Conservation (phyloP, 2,329 filamentous ascomycete species). For the Pyrenophora tritici-repentis region DNA sequence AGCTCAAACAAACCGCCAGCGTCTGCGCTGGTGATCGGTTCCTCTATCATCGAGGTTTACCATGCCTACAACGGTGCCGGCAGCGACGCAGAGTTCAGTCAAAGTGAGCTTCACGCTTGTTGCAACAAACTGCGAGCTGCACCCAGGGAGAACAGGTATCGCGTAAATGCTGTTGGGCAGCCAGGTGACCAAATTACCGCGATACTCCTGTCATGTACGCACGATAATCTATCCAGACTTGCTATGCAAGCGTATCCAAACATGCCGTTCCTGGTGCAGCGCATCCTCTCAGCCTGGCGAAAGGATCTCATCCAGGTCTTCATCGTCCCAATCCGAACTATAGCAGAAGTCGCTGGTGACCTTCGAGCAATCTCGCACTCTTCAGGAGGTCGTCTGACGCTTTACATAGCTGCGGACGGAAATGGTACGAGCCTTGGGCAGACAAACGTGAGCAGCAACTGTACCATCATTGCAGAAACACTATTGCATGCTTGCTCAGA, state of each 20-base stretch:
- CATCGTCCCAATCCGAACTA: constrained; percentile 42
- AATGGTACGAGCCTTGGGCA: constrained; percentile 26
- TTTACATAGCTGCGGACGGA: constrained; percentile 42
- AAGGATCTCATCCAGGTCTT: constrained; percentile 40
- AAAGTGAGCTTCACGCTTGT: constrained; percentile 56
- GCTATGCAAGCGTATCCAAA: constrained; percentile 54
- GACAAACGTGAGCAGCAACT: constrained; percentile 44
- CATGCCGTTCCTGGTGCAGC: constrained; percentile 39
- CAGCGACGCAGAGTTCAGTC: constrained; percentile 54
- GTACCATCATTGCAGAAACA: constrained; percentile 41
- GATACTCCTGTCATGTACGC: constrained; percentile 48
- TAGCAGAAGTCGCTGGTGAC: constrained; percentile 40
- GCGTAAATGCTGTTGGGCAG: constrained; percentile 48
- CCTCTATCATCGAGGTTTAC: constrained; percentile 38
- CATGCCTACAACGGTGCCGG: constrained; percentile 53
- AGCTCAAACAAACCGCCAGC: constrained; percentile 13
- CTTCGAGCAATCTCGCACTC: constrained; percentile 46
- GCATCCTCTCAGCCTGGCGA: constrained; percentile 41
- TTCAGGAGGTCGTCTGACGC: constrained; percentile 32
- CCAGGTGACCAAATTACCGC: constrained; percentile 53
- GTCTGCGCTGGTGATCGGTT: constrained; percentile 28
- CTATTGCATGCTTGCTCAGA: constrained; percentile 42
- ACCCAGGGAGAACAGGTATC: constrained; percentile 51
- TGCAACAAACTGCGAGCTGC: constrained; percentile 51
- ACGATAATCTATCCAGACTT: constrained; percentile 39